phyloP scores from a whole-genome alignment of 1,284 basidiomycete species.

The Sanghuangporus weigelae region DNA sequence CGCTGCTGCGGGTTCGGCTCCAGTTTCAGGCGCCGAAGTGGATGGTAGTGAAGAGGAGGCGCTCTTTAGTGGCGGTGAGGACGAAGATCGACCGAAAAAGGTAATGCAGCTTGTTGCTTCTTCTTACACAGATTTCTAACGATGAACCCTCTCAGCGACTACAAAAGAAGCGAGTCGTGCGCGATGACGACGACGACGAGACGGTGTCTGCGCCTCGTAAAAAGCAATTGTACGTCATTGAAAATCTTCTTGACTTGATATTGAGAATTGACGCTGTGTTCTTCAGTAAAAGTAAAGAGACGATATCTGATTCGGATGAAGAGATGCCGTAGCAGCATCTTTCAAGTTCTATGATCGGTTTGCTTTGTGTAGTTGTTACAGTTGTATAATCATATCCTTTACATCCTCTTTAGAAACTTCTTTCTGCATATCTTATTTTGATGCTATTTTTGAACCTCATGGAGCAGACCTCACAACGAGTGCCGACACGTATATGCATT shows the following conservation, averaged over 20 bases:
- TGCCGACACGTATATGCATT: no score
- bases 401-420: not conserved
- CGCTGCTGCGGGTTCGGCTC: conserved; percentile 28
- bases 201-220: conserved; percentile 45
- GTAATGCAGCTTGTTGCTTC: conserved; percentile 29
- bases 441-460: no score
- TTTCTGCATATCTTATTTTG: no score
- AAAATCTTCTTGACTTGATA: not conserved
- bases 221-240: conserved; percentile 65
- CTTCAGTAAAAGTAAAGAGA: conserved; percentile 71
- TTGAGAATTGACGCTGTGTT: not conserved
- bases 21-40: conserved; percentile 39
- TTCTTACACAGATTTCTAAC: not conserved
- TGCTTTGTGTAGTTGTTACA: not conserved
- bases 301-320: conserved; percentile 74
- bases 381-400: not conserved
- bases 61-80: conserved; percentile 61
- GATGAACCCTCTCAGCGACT: conserved; percentile 35
- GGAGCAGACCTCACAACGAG: no score
- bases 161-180: conserved; percentile 65
- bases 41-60: conserved; percentile 35
- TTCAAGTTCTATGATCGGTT: not conserved
- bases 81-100: conserved; percentile 66
- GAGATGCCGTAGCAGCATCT: conserved; percentile 41
- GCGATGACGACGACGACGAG: conserved; percentile 74